These are phyloP conservation scores for Torulaspora gathmanii DNA, from an alignment of 805 yeast species.

Conservation along the genomic window DNA sequence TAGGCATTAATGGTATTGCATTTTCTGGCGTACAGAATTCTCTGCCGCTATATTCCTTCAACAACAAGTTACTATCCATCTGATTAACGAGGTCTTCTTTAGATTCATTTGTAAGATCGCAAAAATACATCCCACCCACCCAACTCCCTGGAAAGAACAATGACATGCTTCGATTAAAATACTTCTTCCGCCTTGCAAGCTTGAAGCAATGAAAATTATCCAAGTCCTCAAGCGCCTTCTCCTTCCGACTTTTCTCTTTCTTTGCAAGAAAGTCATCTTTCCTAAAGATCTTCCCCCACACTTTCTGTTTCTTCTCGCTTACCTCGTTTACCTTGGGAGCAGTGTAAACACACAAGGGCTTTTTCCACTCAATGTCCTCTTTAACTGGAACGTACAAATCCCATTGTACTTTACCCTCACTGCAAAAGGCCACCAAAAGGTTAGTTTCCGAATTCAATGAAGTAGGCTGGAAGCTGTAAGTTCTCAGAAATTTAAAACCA, in stretches of 20 bases:
- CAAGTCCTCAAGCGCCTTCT: constrained; percentile 16
- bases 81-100: constrained; percentile 26
- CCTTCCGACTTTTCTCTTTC: constrained; percentile 4
- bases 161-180: constrained; percentile 42
- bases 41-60: constrained; percentile 3
- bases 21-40: constrained; percentile 35
- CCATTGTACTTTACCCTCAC: constrained; percentile 45
- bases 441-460: constrained; percentile 41
- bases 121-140: constrained; percentile 61
- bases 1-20: constrained; percentile 49
- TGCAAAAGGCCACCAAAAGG: constrained; percentile 48
- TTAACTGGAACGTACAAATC: constrained; percentile 37
- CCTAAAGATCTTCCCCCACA: background rate
- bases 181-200: constrained; percentile 54
- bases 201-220: constrained; percentile 45
- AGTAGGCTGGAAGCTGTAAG: constrained; percentile 40
- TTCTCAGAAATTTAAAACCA: constrained; percentile 53
- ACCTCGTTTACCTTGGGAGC: constrained; percentile 2
- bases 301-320: background rate
- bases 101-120: constrained; percentile 37
- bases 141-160: constrained; percentile 52
- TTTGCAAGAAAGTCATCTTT: background rate
- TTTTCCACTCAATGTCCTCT: constrained; percentile 47
- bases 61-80: constrained; percentile 11
- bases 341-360: constrained; percentile 40